These are phyloP conservation scores for Pythium phragmiticola DNA, from an alignment of 352 stramenopile genomes.

Conservation along the genomic window DNA sequence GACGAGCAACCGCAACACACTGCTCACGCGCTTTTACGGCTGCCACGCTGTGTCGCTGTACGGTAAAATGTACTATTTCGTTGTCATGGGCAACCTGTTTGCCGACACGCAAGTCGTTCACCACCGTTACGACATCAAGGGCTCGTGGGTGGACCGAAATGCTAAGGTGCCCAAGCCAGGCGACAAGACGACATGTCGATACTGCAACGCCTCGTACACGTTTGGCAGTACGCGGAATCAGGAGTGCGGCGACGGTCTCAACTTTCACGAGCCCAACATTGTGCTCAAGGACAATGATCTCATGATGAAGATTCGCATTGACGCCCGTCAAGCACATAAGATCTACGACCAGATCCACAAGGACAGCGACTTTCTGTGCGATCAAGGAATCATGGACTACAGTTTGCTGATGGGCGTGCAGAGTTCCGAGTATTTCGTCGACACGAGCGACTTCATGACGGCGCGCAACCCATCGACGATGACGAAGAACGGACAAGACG, in stretches of 20 bases:
- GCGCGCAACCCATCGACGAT: constrained; percentile 24
- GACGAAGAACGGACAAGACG: constrained; percentile 37
- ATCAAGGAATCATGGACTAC: constrained; percentile 92
- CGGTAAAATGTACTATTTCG: constrained; percentile 91
- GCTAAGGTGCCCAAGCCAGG: constrained; percentile 78
- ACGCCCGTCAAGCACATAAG: constrained; percentile 66
- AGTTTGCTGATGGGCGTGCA: constrained; percentile 90
- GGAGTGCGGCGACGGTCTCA: constrained; percentile 82
- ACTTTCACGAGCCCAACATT: constrained; percentile 88
- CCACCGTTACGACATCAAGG: constrained; percentile 92
- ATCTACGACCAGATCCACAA: constrained; percentile 89
- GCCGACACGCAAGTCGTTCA: constrained; percentile 84
- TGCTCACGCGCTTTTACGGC: constrained; percentile 89
- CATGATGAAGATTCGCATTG: constrained; percentile 89
- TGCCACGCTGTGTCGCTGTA: constrained; percentile 89
- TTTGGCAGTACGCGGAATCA: constrained; percentile 85
- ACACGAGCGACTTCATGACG: constrained; percentile 66
- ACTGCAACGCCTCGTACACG: constrained; percentile 87
- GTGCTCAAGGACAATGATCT: constrained; percentile 90
- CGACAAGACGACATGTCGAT: constrained; percentile 79
- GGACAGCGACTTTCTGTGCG: constrained; percentile 87
- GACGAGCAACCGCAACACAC: constrained; percentile 73
- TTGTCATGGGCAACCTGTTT: constrained; percentile 93
- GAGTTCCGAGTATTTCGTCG: constrained; percentile 87
- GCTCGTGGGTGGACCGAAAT: constrained; percentile 87